Evolutionary conservation across 805 yeast genomes (phyloP).

Genomic region (Millerozyma acaciae): DNA sequence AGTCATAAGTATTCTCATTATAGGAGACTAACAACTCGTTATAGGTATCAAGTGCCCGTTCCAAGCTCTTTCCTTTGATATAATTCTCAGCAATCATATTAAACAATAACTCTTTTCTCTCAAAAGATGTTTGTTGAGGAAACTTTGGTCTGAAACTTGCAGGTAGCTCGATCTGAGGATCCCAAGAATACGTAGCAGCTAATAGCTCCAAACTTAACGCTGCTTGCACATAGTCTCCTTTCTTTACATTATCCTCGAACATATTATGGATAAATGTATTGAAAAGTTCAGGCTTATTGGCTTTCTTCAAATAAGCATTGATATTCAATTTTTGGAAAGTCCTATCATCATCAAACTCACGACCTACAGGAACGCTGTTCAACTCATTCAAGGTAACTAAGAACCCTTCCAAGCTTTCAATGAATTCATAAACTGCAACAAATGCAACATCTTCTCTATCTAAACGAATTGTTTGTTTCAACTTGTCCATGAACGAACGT

Average conservation of each 20-base stretch:
- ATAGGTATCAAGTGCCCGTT: conserved; percentile 74
- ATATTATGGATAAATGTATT: conserved; percentile 74
- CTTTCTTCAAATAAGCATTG: conserved; percentile 71
- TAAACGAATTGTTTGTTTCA: conserved; percentile 47
- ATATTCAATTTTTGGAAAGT: conserved; percentile 75
- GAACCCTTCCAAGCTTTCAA: conserved; percentile 57
- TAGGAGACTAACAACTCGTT: conserved; percentile 76
- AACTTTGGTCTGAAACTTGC: conserved; percentile 61
- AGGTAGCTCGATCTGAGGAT: conserved; percentile 51
- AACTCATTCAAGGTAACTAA: conserved; percentile 62
- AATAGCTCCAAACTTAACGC: conserved; percentile 75
- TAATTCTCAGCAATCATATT: conserved; percentile 69
- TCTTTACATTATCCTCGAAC: conserved; percentile 58
- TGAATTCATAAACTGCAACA: conserved; percentile 43
- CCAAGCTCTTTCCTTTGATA: conserved; percentile 66
- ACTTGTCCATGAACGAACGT: conserved; percentile 45
- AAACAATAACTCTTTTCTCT: conserved; percentile 69
- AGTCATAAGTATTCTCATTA: conserved; percentile 67
- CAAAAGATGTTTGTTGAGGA: conserved; percentile 79
- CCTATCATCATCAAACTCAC: conserved; percentile 84
- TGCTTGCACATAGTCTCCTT: conserved; percentile 71
- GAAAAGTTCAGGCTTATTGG: conserved; percentile 74
- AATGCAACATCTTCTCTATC: conserved; percentile 66
- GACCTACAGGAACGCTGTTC: conserved; percentile 71
- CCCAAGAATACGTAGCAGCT: conserved; percentile 77